Evolutionary conservation across 2,329 filamentous ascomycete genomes (phyloP).

Genomic region (Byssochlamys sp.): DNA sequence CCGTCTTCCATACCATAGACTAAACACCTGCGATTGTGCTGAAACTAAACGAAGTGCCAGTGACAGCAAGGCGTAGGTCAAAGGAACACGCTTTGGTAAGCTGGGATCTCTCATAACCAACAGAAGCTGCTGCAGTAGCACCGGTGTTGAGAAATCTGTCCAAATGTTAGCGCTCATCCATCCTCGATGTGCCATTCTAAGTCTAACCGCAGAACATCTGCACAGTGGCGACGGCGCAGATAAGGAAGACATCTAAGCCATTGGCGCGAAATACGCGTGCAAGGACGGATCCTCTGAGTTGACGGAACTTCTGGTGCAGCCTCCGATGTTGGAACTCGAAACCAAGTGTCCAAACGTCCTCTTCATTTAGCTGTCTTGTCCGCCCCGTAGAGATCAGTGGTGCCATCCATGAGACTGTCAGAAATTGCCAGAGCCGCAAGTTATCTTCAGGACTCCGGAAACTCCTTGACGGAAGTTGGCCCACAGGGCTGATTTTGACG

Average conservation of each 20-base stretch:
- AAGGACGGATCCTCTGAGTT: conserved; percentile 63
- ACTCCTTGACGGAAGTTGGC: conserved; percentile 45
- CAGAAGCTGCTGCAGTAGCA: conserved; percentile 64
- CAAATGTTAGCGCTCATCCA: conserved; percentile 13
- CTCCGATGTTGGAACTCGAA: conserved; percentile 72
- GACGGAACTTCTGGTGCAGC: conserved; percentile 64
- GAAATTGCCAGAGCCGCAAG: conserved; percentile 70
- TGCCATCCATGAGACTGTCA: conserved; percentile 73
- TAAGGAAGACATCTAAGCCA: conserved; percentile 64
- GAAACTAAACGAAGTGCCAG: conserved; percentile 52
- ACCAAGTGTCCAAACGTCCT: conserved; percentile 71
- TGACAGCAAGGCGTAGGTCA: conserved; percentile 57
- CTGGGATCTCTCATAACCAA: conserved; percentile 51
- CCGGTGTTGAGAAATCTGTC: conserved; percentile 49
- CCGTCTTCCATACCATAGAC: conserved; percentile 72
- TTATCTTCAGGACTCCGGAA: conserved; percentile 73
- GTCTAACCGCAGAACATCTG: conserved; percentile 47
- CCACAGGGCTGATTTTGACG: conserved; percentile 51
- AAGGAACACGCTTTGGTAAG: conserved; percentile 45
- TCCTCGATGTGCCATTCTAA: background rate
- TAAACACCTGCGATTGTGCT: conserved; percentile 58
- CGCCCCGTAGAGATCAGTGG: conserved; percentile 60
- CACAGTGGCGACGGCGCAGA: conserved; percentile 54
- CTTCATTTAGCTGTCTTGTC: conserved; percentile 58
- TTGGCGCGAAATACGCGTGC: conserved; percentile 63